Conservation (phyloP, 2,329 filamentous ascomycete species). For the Diaporthe velutina region DNA sequence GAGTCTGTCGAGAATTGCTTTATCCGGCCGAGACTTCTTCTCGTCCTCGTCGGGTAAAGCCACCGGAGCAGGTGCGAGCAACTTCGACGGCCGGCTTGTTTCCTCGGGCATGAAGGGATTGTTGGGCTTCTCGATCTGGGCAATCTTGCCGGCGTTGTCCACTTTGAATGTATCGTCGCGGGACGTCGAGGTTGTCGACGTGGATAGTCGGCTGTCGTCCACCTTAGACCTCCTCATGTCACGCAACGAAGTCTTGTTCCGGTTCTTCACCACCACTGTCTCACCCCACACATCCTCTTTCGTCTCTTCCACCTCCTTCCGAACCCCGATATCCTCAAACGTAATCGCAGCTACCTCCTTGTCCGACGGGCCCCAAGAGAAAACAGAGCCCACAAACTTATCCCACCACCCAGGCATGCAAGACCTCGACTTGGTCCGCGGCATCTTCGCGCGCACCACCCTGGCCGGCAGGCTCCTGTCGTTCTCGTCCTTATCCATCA, state of each 20-base stretch:
- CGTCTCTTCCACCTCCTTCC: neutral
- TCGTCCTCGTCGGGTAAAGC: neutral
- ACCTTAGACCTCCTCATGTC: neutral
- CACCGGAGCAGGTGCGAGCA: neutral
- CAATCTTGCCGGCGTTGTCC: neutral
- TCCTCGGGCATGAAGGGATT: conserved; percentile 3
- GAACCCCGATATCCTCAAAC: neutral
- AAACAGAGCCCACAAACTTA: neutral
- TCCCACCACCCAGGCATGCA: conserved; percentile 33
- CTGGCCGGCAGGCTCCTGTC: conserved; percentile 13
- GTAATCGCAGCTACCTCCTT: conserved; percentile 19
- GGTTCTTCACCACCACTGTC: neutral
- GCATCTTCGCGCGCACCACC: neutral
- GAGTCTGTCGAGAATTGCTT: neutral
- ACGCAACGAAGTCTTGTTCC: neutral
- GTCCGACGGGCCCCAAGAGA: neutral
- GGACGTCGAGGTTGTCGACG: neutral
- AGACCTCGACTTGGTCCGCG: neutral
- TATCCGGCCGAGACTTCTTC: neutral
- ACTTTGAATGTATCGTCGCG: neutral
- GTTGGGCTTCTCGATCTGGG: neutral
- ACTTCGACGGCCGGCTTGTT: neutral
- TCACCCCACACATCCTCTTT: conserved; percentile 33
- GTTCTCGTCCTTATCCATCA: conserved; percentile 8
- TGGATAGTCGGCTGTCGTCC: neutral